Evolutionary conservation across 177 flowering plant genomes (phyloP).

Genomic region (Viscum album): DNA sequence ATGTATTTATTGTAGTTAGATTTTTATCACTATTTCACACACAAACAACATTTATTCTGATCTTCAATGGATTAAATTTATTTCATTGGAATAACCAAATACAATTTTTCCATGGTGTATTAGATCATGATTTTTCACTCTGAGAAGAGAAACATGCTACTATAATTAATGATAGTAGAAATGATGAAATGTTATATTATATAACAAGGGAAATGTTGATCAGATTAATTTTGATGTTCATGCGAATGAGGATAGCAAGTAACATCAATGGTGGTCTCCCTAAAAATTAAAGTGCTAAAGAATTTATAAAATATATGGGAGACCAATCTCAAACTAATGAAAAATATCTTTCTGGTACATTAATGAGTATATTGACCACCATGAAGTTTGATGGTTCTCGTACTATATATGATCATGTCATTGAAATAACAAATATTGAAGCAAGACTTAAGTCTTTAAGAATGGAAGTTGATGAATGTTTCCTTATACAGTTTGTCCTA

Average conservation of each 20-base stretch:
- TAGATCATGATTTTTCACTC: not conserved
- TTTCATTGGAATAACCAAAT: not conserved
- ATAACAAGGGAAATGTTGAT: not conserved
- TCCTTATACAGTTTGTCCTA: not conserved
- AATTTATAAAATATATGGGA: too few relatives aligned
- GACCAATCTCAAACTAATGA: not conserved
- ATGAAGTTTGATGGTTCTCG: too few relatives aligned
- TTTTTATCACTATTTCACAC: not conserved
- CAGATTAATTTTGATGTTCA: not conserved
- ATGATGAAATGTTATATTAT: not conserved
- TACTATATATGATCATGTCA: too few relatives aligned
- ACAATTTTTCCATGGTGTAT: not conserved
- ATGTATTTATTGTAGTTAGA: too few relatives aligned
- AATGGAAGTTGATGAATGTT: not conserved
- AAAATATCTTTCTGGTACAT: not conserved
- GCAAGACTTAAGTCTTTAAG: not conserved
- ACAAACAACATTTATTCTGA: not conserved
- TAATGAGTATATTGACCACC: not conserved
- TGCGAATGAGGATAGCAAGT: too few relatives aligned
- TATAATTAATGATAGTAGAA: not conserved
- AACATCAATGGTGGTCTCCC: not conserved
- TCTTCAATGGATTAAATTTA: not conserved
- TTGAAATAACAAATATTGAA: not conserved
- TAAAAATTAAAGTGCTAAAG: not conserved
- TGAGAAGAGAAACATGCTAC: not conserved